Conservation (phyloP, 2,329 filamentous ascomycete species). For the Ophiocordyceps camponoti-leonardi region DNA sequence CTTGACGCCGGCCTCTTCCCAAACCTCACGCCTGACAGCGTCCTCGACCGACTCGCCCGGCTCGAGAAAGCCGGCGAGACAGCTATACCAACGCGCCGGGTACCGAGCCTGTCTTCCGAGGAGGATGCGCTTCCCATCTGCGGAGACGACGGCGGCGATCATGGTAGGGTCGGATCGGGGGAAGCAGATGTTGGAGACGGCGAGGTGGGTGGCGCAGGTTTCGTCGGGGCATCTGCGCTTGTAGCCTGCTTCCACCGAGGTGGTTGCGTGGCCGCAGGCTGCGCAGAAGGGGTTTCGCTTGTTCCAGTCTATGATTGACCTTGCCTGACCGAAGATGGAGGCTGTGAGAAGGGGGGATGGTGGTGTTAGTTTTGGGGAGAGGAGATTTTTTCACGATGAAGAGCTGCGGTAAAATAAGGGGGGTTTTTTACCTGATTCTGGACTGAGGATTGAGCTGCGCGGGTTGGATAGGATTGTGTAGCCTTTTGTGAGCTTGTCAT, state of each 20-base stretch:
- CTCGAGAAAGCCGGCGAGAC: constrained; percentile 74
- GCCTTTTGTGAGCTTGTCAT: constrained; percentile 32
- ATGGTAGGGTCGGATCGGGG: constrained; percentile 87
- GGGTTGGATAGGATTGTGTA: constrained; percentile 50
- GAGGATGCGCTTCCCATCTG: constrained; percentile 59
- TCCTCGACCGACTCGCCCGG: constrained; percentile 76
- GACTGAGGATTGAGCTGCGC: constrained; percentile 40
- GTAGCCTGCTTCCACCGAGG: constrained; percentile 63
- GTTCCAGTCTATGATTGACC: constrained; percentile 89
- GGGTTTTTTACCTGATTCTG: constrained; percentile 39
- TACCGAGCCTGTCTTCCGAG: constrained; percentile 75
- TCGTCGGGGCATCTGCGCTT: constrained; percentile 58
- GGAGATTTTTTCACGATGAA: not conserved
- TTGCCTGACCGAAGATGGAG: constrained; percentile 77
- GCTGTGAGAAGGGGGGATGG: constrained; percentile 36
- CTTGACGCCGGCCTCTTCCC: constrained; percentile 67
- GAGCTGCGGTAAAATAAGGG: not conserved
- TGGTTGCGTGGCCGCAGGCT: constrained; percentile 67
- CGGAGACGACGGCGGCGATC: constrained; percentile 81
- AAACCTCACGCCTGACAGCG: constrained; percentile 66
- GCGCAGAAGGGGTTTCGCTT: constrained; percentile 80
- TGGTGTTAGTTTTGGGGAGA: not conserved
- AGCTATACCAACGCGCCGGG: constrained; percentile 75
- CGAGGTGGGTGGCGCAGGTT: constrained; percentile 65
- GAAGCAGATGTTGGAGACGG: constrained; percentile 81